Conservation (phyloP, 2,329 filamentous ascomycete genomes). For the Trichoderma endophyticum region DNA sequence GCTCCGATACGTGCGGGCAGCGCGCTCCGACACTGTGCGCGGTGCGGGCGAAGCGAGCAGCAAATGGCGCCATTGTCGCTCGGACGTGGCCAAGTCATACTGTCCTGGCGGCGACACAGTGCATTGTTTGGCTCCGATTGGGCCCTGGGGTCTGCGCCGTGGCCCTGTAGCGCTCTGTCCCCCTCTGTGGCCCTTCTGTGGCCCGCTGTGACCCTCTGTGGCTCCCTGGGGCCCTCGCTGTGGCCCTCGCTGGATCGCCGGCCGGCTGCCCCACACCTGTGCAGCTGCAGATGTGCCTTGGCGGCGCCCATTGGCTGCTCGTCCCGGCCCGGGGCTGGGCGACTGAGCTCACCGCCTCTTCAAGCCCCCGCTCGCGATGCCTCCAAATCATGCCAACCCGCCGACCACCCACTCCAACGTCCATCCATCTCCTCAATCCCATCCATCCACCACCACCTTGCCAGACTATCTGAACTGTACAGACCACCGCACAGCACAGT, state of each 20-base stretch:
- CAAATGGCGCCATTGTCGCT: constrained; percentile 10
- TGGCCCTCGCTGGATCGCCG: constrained; percentile 27
- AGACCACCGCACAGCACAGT: neutral
- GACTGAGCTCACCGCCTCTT: constrained; percentile 39
- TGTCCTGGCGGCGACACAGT: constrained; percentile 13
- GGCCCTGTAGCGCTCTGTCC: constrained; percentile 13
- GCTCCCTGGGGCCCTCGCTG: constrained; percentile 16
- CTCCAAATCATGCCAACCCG: constrained; percentile 21
- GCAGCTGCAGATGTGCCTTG: constrained; percentile 33
- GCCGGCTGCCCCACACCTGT: constrained; percentile 25
- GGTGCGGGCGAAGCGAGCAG: neutral
- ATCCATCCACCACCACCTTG: neutral
- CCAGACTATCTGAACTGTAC: neutral
- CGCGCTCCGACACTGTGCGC: neutral
- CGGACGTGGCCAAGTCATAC: neutral
- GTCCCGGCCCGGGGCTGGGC: constrained; percentile 33
- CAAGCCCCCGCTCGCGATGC: constrained; percentile 24
- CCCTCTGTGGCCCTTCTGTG: neutral
- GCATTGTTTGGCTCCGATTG: constrained; percentile 12
- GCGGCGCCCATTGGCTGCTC: constrained; percentile 35
- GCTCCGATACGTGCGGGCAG: neutral
- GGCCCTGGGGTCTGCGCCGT: neutral
- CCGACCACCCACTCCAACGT: constrained; percentile 13
- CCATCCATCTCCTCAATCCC: constrained; percentile 9
- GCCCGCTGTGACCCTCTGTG: constrained; percentile 21